Conservation (phyloP, 495 filamentous ascomycete species). For the Penicillium cosmopolitanum region DNA sequence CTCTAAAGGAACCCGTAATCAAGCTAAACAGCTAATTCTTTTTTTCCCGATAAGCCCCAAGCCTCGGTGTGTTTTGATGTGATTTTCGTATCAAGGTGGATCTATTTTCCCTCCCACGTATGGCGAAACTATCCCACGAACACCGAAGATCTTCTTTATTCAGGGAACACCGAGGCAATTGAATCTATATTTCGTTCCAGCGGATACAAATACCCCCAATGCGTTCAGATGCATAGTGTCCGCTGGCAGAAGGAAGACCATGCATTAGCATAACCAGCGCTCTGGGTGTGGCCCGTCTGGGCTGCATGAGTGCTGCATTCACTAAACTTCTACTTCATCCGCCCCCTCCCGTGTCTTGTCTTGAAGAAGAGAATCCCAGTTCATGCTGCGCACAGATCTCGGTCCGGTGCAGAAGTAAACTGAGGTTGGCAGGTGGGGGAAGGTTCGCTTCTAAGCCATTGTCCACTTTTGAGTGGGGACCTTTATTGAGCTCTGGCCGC, state of each 20-base stretch:
- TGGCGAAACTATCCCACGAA: not conserved
- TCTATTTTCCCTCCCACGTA: not conserved
- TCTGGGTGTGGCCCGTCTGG: not conserved
- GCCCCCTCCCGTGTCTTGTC: not conserved
- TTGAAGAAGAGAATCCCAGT: not conserved
- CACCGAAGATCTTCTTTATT: not conserved
- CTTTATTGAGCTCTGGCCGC: constrained; percentile 2
- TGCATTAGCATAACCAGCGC: not conserved
- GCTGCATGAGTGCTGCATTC: not conserved
- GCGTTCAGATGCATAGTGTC: not conserved
- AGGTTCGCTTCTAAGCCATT: constrained; percentile 3
- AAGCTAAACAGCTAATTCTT: too few relatives aligned
- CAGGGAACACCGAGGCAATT: not conserved
- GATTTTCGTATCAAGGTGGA: not conserved
- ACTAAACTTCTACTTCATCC: not conserved
- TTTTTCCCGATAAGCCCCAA: too few relatives aligned
- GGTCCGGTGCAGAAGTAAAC: not conserved
- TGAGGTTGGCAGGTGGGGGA: not conserved
- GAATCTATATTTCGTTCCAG: not conserved
- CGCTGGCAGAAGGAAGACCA: not conserved
- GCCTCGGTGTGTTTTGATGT: not conserved
- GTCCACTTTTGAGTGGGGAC: constrained; percentile 1
- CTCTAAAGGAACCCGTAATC: too few relatives aligned
- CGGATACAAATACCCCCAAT: not conserved
- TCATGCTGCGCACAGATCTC: not conserved